Evolutionary conservation across 2,329 filamentous ascomycete genomes (phyloP).

Genomic region (Xylaria sp.): DNA sequence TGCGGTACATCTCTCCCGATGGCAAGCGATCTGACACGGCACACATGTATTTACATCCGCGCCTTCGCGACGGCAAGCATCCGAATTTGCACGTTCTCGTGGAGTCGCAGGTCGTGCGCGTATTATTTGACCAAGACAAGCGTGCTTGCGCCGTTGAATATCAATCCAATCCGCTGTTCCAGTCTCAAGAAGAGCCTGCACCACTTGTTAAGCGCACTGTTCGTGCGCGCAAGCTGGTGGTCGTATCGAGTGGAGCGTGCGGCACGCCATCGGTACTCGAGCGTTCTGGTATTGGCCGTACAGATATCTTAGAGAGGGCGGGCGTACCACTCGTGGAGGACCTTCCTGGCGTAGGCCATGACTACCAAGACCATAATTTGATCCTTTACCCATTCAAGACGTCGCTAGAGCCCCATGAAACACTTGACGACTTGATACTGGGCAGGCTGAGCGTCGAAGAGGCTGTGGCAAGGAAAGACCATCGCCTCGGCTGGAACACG

Average conservation of each 20-base stretch:
- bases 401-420: conserved; percentile 58
- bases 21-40: conserved; percentile 46
- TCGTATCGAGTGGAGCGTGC: conserved; percentile 59
- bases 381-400: conserved; percentile 61
- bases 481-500: conserved; percentile 62
- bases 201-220: conserved; percentile 48
- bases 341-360: conserved; percentile 62
- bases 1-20: conserved; percentile 42
- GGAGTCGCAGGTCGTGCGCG: conserved; percentile 52
- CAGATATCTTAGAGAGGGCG: conserved; percentile 53
- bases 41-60: conserved; percentile 45
- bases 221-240: conserved; percentile 64
- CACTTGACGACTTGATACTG: conserved; percentile 48
- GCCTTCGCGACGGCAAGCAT: conserved; percentile 44
- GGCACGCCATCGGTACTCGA: conserved; percentile 68
- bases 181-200: conserved; percentile 42
- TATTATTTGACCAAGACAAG: conserved; percentile 63
- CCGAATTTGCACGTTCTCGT: conserved; percentile 48
- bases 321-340: conserved; percentile 61
- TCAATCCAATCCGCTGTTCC: conserved; percentile 57
- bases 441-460: conserved; percentile 41
- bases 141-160: conserved; percentile 66
- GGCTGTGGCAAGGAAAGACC: conserved; percentile 40
- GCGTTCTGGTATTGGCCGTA: conserved; percentile 68
- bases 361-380: conserved; percentile 63